Percentiles rank a stretch among this genome's conserved stretches.
phyloP scores from a whole-genome alignment of 257 asterid species.

The Solanum piurae region DNA sequence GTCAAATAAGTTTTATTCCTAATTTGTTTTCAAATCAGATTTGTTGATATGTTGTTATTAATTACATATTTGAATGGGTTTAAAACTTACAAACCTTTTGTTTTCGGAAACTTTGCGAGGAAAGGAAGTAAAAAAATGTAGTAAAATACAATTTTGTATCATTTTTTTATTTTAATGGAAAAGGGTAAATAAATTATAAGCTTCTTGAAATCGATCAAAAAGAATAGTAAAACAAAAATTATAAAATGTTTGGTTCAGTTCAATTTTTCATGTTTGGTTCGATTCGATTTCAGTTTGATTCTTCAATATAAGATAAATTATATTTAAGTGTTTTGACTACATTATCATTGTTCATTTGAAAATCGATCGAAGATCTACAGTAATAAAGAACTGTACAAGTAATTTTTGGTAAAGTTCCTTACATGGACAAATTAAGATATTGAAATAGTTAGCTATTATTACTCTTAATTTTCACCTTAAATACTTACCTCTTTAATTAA shows the following conservation, averaged over 20 bases:
- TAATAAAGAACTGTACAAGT: neutral
- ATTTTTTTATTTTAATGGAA: neutral
- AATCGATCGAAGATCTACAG: neutral
- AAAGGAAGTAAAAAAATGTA: neutral
- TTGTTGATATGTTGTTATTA: neutral
- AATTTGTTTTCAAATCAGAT: neutral
- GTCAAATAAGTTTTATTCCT: neutral
- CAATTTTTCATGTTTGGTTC: neutral
- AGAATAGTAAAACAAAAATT: neutral
- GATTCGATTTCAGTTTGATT: neutral
- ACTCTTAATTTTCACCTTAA: neutral
- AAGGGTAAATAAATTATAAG: neutral
- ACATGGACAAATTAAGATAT: neutral
- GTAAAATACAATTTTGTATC: neutral
- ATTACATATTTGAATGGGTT: neutral
- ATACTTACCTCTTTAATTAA: neutral
- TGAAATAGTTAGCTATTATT: neutral
- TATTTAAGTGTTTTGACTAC: neutral
- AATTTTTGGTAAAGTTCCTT: neutral
- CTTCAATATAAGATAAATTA: neutral
- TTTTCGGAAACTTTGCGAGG: neutral
- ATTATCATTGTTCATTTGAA: neutral
- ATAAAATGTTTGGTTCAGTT: neutral
- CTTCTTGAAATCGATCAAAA: neutral
- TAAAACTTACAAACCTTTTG: neutral